Base-by-base conservation (phyloP, 2,329 filamentous ascomycete species). In the Ilyonectria robusta region DNA sequence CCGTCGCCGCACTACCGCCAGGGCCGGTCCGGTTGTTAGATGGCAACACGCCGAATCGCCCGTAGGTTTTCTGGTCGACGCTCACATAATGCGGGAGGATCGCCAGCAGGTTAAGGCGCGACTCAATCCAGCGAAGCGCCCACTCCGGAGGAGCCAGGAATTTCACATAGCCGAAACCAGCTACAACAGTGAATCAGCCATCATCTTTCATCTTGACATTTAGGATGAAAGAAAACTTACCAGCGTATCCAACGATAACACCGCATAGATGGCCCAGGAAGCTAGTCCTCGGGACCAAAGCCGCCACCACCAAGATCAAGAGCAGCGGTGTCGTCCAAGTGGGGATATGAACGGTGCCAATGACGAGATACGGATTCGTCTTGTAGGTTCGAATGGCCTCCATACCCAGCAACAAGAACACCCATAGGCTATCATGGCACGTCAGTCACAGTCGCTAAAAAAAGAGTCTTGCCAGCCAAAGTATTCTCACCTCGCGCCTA, bases 41-140 rank as follows among this genome's bases (percentile, higher is more conserved):
- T 2, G 95, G 95, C 63, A 98, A 84, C 15, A 98, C 93, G 2
- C 95, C 95, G 75, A 97, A 98, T 59, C 95, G 88, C 8, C 95
- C 95, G 76, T 95, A 97, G 6, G 94, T 97, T 86, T 97, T 98
- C 81, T 97, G 95, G 77, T 98, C 95, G 17, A 98, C 91, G 63
- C 93, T 97, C 54, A 98, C 92, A 76, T 97, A 98, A 81, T 97
- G 94, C 50, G 95, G 95, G 29, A 98, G 82, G 66, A 94, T 87
- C 21, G 91, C 93, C 23, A 97, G 85, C 10, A 98, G 86, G 77
- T 97, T 96, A 66, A 98, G 83, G 78, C 95, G 97, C 19, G 89
- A 89, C 82, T 99, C 96, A 62, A 98, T 87, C 91, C 93, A 98
- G 71, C 94, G 88, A 62, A 98, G 85, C 31, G 92, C 88, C 87